phyloP scores from a whole-genome alignment of 1,284 basidiomycete species.

The Cutaneotrichosporon cutaneum region DNA sequence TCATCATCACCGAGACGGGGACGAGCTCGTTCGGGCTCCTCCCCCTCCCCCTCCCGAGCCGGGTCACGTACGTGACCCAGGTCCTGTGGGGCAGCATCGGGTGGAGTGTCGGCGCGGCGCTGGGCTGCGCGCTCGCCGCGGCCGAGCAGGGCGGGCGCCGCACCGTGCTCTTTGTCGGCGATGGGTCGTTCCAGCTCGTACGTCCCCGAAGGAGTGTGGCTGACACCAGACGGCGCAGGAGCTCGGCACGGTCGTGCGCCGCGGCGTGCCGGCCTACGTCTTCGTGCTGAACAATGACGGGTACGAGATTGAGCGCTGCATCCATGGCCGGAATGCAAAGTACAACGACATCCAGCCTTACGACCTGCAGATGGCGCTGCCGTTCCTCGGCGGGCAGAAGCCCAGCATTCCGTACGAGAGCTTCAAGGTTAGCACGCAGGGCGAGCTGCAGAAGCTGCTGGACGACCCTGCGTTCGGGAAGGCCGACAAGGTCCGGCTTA shows the following conservation, averaged over 20 bases:
- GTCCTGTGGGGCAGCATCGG: constrained; percentile 53
- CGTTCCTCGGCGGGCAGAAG: constrained; percentile 41
- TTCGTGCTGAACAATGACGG: constrained; percentile 83
- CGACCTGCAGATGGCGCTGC: constrained; percentile 52
- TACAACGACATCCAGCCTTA: constrained; percentile 55
- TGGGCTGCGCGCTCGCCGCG: constrained; percentile 62
- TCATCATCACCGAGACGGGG: constrained; percentile 79
- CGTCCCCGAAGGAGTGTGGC: constrained; percentile 14
- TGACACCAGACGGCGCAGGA: constrained; percentile 52
- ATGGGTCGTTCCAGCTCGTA: constrained; percentile 57
- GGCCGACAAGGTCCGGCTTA: constrained; percentile 47
- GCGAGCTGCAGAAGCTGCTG: constrained; percentile 60
- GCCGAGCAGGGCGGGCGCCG: constrained; percentile 61
- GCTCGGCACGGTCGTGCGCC: constrained; percentile 56
- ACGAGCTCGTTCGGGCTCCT: constrained; percentile 68
- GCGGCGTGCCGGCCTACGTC: constrained; percentile 53
- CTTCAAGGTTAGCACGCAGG: constrained; percentile 43
- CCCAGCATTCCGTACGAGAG: constrained; percentile 33
- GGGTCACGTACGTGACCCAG: constrained; percentile 68
- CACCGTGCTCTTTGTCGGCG: constrained; percentile 80
- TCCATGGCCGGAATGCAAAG: constrained; percentile 49
- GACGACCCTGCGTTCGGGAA: constrained; percentile 43
- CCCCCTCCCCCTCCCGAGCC: constrained; percentile 70
- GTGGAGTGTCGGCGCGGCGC: constrained; percentile 59
- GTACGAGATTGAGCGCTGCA: constrained; percentile 80